Evolutionary conservation across 805 yeast species (phyloP).

Genomic region (Candida nonsorbophila): DNA sequence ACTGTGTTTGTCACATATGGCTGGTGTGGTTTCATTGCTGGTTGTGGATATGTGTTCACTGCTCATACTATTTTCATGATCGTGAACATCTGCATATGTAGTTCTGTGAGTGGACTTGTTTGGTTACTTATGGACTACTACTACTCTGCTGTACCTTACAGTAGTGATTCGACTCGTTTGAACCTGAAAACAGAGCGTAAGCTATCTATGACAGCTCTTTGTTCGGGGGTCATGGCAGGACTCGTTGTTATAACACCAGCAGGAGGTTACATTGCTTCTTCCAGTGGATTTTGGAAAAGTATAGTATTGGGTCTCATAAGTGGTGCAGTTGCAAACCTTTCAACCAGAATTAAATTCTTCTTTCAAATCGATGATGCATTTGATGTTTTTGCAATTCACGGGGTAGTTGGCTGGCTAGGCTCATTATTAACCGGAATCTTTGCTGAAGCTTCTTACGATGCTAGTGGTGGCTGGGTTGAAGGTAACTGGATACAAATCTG

Average conservation of each 20-base stretch:
- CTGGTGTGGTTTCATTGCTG: conserved; percentile 39
- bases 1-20: conserved; percentile 27
- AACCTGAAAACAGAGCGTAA: conserved; percentile 15
- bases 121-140: conserved; percentile 37
- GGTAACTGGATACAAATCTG: conserved; percentile 37
- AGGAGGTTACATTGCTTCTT: conserved; percentile 34
- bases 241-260: conserved; percentile 39
- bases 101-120: conserved; percentile 27
- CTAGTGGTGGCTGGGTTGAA: conserved; percentile 38
- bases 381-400: conserved; percentile 41
- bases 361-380: conserved; percentile 37
- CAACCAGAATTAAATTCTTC: conserved; percentile 35
- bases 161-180: conserved; percentile 9
- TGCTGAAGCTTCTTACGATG: conserved; percentile 24
- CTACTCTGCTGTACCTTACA: conserved; percentile 34
- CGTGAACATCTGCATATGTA: conserved; percentile 27
- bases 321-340: conserved; percentile 28
- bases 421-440: conserved; percentile 36
- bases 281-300: conserved; percentile 34
- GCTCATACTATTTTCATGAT: conserved; percentile 24
- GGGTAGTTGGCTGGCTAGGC: conserved; percentile 36
- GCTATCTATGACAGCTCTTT: conserved; percentile 32
- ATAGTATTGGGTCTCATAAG: conserved; percentile 36
- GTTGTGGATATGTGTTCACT: conserved; percentile 38
- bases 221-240: conserved; percentile 37